Evolutionary conservation across 2,329 filamentous ascomycete species (phyloP), one percentile per base, ranked within the genome.

Genomic region (Fusarium cyanostomum): DNA sequence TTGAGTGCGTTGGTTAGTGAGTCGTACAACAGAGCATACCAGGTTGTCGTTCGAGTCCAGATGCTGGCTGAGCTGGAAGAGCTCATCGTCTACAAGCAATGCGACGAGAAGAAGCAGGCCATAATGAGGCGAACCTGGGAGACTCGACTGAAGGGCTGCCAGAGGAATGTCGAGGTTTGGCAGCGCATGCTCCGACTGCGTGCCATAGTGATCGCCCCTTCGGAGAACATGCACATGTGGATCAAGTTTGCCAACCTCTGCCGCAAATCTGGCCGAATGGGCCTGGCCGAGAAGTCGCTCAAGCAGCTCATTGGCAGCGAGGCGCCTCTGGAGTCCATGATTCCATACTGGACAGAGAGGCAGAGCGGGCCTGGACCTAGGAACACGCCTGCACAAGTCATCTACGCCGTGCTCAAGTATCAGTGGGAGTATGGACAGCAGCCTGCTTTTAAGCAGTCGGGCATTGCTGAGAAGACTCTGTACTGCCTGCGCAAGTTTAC

Each of bases 241-340:
- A 98, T 99, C 81, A 99, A 99, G 75, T 99, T 97, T 75, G 92
- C 95, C 71, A 99, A 98, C 71, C 86, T 99, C 7, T 99, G 96
- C 77, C 91, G 96, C 71, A 99, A 99, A 77, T 97, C 94, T 39
- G 91, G 92, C 56, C 90, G 95, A 27, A 94, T 94, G 84, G 94
- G 95, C 9, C 85, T 99, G 44, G 95, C 95, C 1, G 95, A 99
- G 79, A 96, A 97, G 79, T 96, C 94, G 10, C 81, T 99, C 50
- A 94, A 95, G 74, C 92, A 92, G 60, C 82, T 99, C n/a, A 90
- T 97, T 53, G 91, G 89, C 26, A 87, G 84, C 43, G 87, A 92
- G 12, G 82, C 85, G 16, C 82, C 84, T 30, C 80, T 90, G 16
- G 85, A 90, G 59, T 77, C 78, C 4, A 80, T 87, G 53, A 86